A percentile compares a stretch with the other conserved stretches of the same genome.
Conservation (phyloP, 2,329 filamentous ascomycete species). For the Colletotrichum magnum region DNA sequence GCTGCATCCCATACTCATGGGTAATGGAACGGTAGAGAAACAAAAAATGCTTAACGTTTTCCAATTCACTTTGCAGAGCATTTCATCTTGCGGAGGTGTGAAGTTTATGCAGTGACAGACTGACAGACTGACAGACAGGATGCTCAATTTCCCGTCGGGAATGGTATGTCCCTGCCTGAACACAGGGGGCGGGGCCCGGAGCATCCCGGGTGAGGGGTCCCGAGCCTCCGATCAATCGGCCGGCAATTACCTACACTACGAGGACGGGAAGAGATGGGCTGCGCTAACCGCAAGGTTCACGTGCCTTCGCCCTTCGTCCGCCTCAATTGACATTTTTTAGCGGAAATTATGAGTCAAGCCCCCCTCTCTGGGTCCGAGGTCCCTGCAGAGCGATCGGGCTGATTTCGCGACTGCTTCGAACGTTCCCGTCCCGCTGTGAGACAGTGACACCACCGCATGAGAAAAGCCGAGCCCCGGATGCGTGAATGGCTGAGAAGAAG, state of each 20-base stretch:
- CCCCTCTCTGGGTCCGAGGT: too few species aligned
- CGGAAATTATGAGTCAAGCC: too few species aligned
- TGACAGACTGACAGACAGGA: background rate
- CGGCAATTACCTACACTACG: background rate
- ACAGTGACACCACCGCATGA: background rate
- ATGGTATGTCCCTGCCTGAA: constrained; percentile 9
- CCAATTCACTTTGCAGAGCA: background rate
- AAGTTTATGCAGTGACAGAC: background rate
- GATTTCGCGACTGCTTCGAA: too few species aligned
- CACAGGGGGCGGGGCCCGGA: constrained; percentile 1
- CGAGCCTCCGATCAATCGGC: background rate
- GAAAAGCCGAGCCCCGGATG: background rate
- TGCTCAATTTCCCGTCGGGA: constrained; percentile 8
- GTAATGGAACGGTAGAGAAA: constrained; percentile 24
- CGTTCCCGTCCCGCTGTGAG: background rate
- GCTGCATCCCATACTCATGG: constrained; percentile 9
- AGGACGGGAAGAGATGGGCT: background rate
- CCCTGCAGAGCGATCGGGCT: too few species aligned
- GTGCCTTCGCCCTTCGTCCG: background rate
- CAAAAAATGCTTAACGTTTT: constrained; percentile 10
- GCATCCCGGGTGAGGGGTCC: constrained; percentile 13
- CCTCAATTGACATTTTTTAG: too few species aligned
- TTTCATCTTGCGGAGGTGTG: background rate
- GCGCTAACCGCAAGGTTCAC: background rate
- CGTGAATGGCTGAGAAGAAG: background rate